Evolutionary conservation across 1,139 yeast species (phyloP), one percentile per base, ranked within the genome.

Genomic region (Saccharomyces pastorianus): DNA sequence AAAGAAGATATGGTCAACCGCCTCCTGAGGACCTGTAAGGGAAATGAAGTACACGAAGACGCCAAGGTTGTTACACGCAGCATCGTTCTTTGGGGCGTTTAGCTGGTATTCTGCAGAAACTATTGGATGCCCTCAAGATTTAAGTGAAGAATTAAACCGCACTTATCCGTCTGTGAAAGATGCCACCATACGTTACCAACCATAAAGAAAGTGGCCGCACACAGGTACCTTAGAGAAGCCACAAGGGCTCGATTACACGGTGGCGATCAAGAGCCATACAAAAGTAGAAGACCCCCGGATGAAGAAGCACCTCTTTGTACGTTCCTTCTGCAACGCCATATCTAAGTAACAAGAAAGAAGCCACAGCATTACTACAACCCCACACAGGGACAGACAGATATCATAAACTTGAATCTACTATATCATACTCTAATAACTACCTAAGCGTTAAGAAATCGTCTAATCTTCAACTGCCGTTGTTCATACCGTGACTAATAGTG

Each of bases 1-100:
- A 17, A 81, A 67, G 17, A 38, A 38, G 26, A 38, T 38, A 38
- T 38, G 25, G 44, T 38, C 44, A 38, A 20, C 26, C 11, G 25
- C n/a, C 44, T 38, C 26, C 44, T 38, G n/a, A 38, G 44, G 13
- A 6, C 13, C 26, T 38, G 44, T 11, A 25, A 38, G 44, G 11
- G n/a, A 20, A 13, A n/a, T 2, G 25, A 9, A 8, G 25, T 13
- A 20, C 25, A 25, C 20, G n/a, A 25, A 11, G 6, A 25, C 20
- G 23, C 25, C 8, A 9, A 5, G 13, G 25, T 11, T 17, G 25
- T 38, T 38, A 38, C 44, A 38, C 44, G 44, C 20, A 38, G 44
- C 44, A 38, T 38, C 25, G 44, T 17, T 38, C 17, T 38, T 11
- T 38, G 44, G 44, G 26, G 44, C 7, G 13, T 26, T 38, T 38